Evolutionary conservation across 1,284 basidiomycete species (phyloP).

Genomic region (Thecaphora thlaspeos): DNA sequence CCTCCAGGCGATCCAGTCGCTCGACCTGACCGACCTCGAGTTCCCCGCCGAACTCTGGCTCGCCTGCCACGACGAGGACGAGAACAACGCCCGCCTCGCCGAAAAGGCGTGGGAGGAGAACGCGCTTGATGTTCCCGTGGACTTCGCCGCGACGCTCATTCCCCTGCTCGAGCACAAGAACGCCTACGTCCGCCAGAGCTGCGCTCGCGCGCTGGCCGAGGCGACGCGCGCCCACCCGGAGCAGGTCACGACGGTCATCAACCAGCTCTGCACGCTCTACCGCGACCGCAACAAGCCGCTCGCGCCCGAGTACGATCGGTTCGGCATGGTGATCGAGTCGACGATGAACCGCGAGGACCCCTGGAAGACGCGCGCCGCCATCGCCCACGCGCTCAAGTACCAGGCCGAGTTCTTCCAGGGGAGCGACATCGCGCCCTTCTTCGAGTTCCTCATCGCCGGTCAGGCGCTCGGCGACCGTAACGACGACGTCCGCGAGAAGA

Average conservation of each 20-base stretch:
- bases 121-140: slow-evolving; percentile 80
- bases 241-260: slow-evolving; percentile 64
- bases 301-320: slow-evolving; percentile 62
- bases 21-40: slow-evolving; percentile 90
- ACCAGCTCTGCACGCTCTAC: slow-evolving; percentile 71
- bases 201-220: slow-evolving; percentile 75
- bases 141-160: slow-evolving; percentile 68
- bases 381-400: slow-evolving; percentile 70
- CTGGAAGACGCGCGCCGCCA: slow-evolving; percentile 79
- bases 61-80: slow-evolving; percentile 85
- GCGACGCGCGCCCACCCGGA: slow-evolving; percentile 75
- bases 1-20: slow-evolving; percentile 86
- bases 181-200: slow-evolving; percentile 74
- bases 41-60: slow-evolving; percentile 89
- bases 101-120: slow-evolving; percentile 92
- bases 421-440: slow-evolving; percentile 73
- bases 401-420: slow-evolving; percentile 71
- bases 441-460: slow-evolving; percentile 80
- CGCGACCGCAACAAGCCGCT: slow-evolving; percentile 83
- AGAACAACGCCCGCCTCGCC: slow-evolving; percentile 83
- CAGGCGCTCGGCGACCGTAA: slow-evolving; percentile 85
- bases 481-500: slow-evolving; percentile 76
- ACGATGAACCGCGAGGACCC: slow-evolving; percentile 90
- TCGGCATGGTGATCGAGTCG: slow-evolving; percentile 85
- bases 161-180: slow-evolving; percentile 75